Evolutionary conservation across 768 basidiomycete genomes (phyloP), one percentile per base, ranked within the genome.

Genomic region (Rhodosporidiobolus odoratus): DNA sequence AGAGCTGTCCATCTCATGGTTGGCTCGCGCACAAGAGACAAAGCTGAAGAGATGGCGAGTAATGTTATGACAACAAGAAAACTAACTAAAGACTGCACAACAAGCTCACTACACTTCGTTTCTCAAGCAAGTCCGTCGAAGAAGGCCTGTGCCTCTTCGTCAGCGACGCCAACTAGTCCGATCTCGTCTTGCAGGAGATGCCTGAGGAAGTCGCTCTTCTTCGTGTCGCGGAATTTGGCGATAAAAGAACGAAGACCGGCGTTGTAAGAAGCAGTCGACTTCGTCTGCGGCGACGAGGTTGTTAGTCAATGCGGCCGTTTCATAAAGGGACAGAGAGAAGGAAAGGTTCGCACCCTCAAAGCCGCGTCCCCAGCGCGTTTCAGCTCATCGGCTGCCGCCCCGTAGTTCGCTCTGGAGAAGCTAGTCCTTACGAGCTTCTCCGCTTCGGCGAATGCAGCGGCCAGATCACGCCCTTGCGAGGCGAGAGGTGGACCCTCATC

Each of bases 321-420:
- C n/a, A n/a, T n/a, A n/a, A n/a, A n/a, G n/a, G 16, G 19, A 23
- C 21, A 8, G 17, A 17, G 32, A 56, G 53, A 2, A 21, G 50
- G 1, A 27, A 34, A 16, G 56, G 52, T 6, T 77, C 84, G 58
- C 68, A 88, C 89, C 81, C 83, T 83, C 72, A 90, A 78, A 34
- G 86, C 89, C 6, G 85, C 84, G 62, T 84, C 82, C 76, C 92
- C 84, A 81, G 95, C 79, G 48, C 78, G 83, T 71, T 81, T 79
- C 84, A 95, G 81, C 78, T 90, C 92, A 48, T 88, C 85, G 35
- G 91, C 57, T 81, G 93, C 84, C 79, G 92, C 89, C 23, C 82
- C 82, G 45, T 83, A 83, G 69, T 91, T 84, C 74, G 86, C 83
- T 45, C 79, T 81, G 48, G 89, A 84, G 80, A 94, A 95, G 40